Percentiles rank a stretch among this genome's conserved stretches.
Evolutionary conservation across 148 eudicot genomes (phyloP).

Genomic region (Drosera capensis): DNA sequence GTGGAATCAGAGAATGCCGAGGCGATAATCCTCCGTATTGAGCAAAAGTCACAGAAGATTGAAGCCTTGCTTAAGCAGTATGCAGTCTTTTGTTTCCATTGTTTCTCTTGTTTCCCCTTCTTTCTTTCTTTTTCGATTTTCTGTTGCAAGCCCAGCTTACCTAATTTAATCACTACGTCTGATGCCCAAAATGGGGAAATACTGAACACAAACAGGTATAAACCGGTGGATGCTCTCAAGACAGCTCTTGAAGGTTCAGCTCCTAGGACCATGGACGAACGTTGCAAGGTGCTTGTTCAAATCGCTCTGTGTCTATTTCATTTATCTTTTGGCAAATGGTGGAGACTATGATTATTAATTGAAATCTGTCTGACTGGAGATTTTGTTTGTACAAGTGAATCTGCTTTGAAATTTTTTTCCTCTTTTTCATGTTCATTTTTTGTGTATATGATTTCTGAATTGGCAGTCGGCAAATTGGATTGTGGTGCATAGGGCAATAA

Average conservation of each 20-base stretch:
- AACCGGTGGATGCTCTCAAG: constrained; percentile 90
- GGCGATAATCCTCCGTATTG: constrained; percentile 79
- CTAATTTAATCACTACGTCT: neutral
- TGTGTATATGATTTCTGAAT: constrained; percentile 8
- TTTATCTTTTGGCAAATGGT: neutral
- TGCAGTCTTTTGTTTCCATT: neutral
- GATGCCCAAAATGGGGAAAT: too few species aligned
- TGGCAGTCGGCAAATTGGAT: constrained; percentile 93
- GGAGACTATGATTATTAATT: neutral
- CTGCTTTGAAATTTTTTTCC: neutral
- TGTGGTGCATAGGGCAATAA: constrained; percentile 85
- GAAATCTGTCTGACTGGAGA: neutral
- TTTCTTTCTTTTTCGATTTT: constrained; percentile 2
- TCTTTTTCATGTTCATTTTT: neutral
- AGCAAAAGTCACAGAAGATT: constrained; percentile 93
- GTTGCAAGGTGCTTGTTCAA: constrained; percentile 60
- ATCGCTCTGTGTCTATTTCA: too few species aligned
- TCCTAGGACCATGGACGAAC: constrained; percentile 63
- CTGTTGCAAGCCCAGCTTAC: neutral
- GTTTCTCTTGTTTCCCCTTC: neutral
- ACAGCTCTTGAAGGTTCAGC: constrained; percentile 91
- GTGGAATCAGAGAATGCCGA: constrained; percentile 87
- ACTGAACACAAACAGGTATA: constrained; percentile 24
- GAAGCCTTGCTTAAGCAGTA: constrained; percentile 89
- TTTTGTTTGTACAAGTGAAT: neutral